Evolutionary conservation across 1,139 yeast species (phyloP), one percentile per base, ranked within the genome.

Genomic region (Suhomyces guaymorum): DNA sequence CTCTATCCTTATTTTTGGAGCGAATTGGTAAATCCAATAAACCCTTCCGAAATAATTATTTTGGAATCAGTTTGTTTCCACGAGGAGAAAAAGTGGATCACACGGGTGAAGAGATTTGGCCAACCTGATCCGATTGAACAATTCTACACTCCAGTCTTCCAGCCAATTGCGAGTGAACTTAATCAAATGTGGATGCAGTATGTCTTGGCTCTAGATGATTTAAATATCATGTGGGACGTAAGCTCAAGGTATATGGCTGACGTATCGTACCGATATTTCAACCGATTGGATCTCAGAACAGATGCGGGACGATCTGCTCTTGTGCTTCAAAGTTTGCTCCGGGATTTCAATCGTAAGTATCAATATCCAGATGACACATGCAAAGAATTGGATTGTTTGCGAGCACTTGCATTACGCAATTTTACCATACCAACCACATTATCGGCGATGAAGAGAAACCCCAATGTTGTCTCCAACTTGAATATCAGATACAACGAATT

Each of bases 1-100:
- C 42, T 66, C 5, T 65, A 59, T 37, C 73, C 73, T 0, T 65
- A 65, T 39, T 65, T 52, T 39, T 66, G 73, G 73, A 63, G 70
- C 7, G 73, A 66, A 42, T 33, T 66, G 3, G 45, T 66, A 2
- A 64, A 65, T 36, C 72, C 73, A 0, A 20, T 60, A 4, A 44
- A 65, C 32, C 41, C 41, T 1, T 35, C 46, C 2, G 66, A 66
- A 37, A 20, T 66, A 0, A 41, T 62, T 10, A 44, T 63, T 0
- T 23, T 66, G 3, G 73, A 66, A 37, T 47, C 62, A 3, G 52
- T 57, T 26, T 52, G 64, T 18, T 66, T 66, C 32, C 61, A 60
- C 33, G 58, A 62, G 24, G 69, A 63, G 35, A 50, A 47, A 2
- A 55, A 61, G 31, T 44, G 63, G 24, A 30, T 64, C 7, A 46